A percentile compares a stretch with the other conserved stretches of the same genome.
Conservation (phyloP, 129 eudicot species). For the Chrysanthemum lavandulifolium region DNA sequence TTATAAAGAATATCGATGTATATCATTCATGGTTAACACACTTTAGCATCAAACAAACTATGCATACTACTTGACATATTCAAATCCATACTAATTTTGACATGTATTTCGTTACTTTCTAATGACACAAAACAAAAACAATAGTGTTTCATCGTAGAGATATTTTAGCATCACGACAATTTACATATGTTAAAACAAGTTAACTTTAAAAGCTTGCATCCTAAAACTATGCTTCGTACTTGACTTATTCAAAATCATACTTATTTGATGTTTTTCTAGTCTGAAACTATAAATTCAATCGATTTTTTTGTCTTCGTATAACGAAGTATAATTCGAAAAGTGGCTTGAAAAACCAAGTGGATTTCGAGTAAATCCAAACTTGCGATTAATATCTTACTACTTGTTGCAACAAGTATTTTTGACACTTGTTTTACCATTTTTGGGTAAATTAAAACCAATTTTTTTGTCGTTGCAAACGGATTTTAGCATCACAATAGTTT, state of each 20-base stretch:
- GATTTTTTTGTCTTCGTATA: background rate
- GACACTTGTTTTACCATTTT: slow-evolving; percentile 1
- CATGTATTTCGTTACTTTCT: background rate
- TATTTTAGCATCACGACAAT: background rate
- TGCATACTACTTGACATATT: background rate
- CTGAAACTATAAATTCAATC: background rate
- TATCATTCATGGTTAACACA: no score
- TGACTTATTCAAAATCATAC: slow-evolving; percentile 9
- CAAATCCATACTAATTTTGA: background rate
- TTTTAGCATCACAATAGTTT: background rate
- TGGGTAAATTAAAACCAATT: background rate
- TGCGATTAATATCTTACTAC: no score
- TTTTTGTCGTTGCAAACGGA: background rate
- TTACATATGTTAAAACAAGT: background rate
- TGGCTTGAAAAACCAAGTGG: background rate
- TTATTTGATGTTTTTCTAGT: background rate
- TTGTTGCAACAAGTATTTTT: background rate
- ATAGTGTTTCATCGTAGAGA: background rate
- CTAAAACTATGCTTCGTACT: background rate
- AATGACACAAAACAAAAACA: background rate
- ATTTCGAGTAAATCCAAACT: slow-evolving; percentile 13
- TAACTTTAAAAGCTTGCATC: slow-evolving; percentile 8
- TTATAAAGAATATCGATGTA: no score
- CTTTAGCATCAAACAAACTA: background rate
- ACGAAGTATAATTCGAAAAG: background rate